Base-by-base conservation (phyloP, 345 rosid genomes). In the Heritiera fomes region DNA sequence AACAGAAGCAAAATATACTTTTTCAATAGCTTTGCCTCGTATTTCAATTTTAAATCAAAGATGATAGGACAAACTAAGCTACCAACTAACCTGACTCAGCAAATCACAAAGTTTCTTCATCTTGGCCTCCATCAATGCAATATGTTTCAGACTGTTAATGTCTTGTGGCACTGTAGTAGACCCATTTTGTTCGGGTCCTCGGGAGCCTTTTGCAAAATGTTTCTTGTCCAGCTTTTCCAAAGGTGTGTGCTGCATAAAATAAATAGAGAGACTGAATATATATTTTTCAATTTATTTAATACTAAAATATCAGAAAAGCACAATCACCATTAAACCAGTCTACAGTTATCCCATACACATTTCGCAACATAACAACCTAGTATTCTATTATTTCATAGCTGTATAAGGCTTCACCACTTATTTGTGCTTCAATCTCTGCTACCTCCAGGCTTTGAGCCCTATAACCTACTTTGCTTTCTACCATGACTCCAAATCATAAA, bases 171-270 rank as follows among this genome's bases (percentile, higher is more conserved):
- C 8, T 43, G 45, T 8, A 43, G 45, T 43, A 43, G 45, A 43
- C 45, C 7, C 45, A 43, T 43, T 43, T 43, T 43, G 45, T 7
- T 43, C 8, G 6, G 8, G 45, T 43, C 38, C 45, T 6, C 45
- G 45, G 6, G 45, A 1, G 45, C 45, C 45, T 43, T 89, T 97
- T 2, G 90, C 92, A 88, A 97, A 94, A 84, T 97, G 97, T 83
- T 93, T 97, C 87, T 86, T 93, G 85, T 93, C 98, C 86, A 94
- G 86, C 82, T 87, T 87, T 67, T 93, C 98, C 78, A 97, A 83
- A 78, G 96, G 90, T 1, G 91, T 91, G 82, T 91, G 76, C 98
- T 97, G 92, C 82, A 82, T n/a, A 81, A n/a, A 55, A 55, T 7
- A 64, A 12, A 52, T 50, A 49, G 12, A 75, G 28, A 81, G 34